A percentile compares a stretch with the other conserved stretches of the same genome.
These are phyloP conservation scores for Ottelia alismoides DNA, from an alignment of 106 monocot species.

Conservation along the genomic window DNA sequence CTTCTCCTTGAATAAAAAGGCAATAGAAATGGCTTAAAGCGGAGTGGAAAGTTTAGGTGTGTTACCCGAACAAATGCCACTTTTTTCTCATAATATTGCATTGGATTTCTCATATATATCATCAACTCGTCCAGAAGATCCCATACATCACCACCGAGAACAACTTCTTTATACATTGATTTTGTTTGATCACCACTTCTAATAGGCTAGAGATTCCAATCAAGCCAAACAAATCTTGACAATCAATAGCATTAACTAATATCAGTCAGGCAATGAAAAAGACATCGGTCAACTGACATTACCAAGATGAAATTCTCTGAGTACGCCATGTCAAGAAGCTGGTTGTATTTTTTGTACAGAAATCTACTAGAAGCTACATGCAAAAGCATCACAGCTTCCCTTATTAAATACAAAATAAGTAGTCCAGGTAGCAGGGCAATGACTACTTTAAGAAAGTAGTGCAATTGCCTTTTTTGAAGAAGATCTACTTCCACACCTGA, in stretches of 20 bases:
- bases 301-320: constrained; percentile 88
- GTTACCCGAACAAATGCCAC: constrained; percentile 79
- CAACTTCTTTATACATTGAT: constrained; percentile 72
- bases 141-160: constrained; percentile 88
- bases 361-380: constrained; percentile 56
- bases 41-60: too few species aligned
- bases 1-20: too few species aligned
- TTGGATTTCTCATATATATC: constrained; percentile 93
- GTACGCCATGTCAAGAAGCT: constrained; percentile 87
- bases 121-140: constrained; percentile 86
- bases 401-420: constrained; percentile 63
- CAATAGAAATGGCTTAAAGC: too few species aligned
- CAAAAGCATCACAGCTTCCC: constrained; percentile 73
- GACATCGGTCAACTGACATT: too few species aligned
- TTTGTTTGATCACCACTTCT: constrained; percentile 38
- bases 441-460: constrained; percentile 71
- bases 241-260: too few species aligned
- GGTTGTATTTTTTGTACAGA: constrained; percentile 79
- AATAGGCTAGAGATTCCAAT: constrained; percentile 48
- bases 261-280: too few species aligned
- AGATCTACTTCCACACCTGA: constrained; percentile 86
- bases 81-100: constrained; percentile 87
- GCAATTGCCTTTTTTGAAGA: constrained; percentile 59
- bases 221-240: too few species aligned
- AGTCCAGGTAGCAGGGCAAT: constrained; percentile 61